Evolutionary conservation across 768 basidiomycete genomes (phyloP), one percentile per base, ranked within the genome.

Genomic region (Clathrus columnatus): DNA sequence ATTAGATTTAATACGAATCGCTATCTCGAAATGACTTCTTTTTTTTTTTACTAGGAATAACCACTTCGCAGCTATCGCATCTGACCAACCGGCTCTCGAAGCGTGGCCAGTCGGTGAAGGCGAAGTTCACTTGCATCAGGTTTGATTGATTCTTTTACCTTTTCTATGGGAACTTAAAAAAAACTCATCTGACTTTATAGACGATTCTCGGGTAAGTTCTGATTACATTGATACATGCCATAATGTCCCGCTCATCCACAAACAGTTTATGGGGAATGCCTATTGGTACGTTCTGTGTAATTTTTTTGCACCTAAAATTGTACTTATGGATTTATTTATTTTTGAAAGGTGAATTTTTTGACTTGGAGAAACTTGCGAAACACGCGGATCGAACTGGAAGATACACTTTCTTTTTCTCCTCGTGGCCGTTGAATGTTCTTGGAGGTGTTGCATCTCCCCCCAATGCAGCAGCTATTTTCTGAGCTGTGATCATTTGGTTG

Each of bases 331-430:
- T n/a, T 11, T 16, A 16, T 32, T 14, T 3, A 11, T 4, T 42
- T 18, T 21, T 2, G 20, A 41, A 43, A 81, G 84, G 83, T 32
- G 85, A 86, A 69, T 76, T 85, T 61, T 85, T 87, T 64, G 85
- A 87, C 65, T 69, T 86, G 36, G 84, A 87, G 64, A 73, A 75
- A 56, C 71, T 87, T 2, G 76, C 82, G 10, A 67, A 75, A 57
- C 68, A 70, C 7, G 86, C 82, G 62, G 75, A 75, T 4, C 76
- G 77, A 58, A 78, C 76, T 1, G 75, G 77, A 4, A 69, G 83
- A 61, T 86, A 84, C 64, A 82, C 81, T 8, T 85, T 88, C 66
- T 87, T 86, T 75, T 85, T 87, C 69, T 75, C 83, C 1, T 85
- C 83, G 2, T 85, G 82, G 83, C 84, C 85, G 0, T 70, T 88